Evolutionary conservation across 2,329 filamentous ascomycete genomes (phyloP).

Genomic region (Botrytis tulipae): DNA sequence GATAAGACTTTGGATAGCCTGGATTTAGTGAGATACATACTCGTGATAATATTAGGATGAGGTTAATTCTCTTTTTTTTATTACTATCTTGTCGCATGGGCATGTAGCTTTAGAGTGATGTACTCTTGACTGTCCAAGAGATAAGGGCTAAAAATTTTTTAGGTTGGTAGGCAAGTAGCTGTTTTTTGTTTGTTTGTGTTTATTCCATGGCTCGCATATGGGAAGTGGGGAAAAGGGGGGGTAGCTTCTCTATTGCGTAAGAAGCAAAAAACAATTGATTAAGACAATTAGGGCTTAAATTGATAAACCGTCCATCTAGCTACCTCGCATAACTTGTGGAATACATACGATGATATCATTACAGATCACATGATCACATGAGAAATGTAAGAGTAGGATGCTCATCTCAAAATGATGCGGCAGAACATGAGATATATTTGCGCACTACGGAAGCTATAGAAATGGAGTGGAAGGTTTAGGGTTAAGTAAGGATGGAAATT

Average conservation of each 20-base stretch:
- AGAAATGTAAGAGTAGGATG: background rate
- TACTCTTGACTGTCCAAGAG: background rate
- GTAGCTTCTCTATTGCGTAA: no score
- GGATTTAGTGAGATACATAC: background rate
- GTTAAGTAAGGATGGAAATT: no score
- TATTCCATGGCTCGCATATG: background rate
- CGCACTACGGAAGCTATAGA: background rate
- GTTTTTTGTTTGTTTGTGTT: background rate
- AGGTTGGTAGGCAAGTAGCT: background rate
- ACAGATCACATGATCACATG: background rate
- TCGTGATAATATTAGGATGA: background rate
- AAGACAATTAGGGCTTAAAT: no score
- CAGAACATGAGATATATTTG: background rate
- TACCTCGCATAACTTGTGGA: background rate
- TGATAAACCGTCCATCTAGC: no score
- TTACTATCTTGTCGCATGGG: background rate
- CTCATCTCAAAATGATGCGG: background rate
- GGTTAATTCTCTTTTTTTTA: background rate
- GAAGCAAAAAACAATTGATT: no score
- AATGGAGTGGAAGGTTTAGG: background rate
- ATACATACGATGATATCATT: background rate
- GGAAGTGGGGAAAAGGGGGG: no score
- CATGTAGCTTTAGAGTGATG: background rate
- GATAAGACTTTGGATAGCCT: background rate
- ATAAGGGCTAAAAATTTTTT: background rate